Evolutionary conservation across 129 eudicot species (phyloP).

Genomic region (Artemisia annua): DNA sequence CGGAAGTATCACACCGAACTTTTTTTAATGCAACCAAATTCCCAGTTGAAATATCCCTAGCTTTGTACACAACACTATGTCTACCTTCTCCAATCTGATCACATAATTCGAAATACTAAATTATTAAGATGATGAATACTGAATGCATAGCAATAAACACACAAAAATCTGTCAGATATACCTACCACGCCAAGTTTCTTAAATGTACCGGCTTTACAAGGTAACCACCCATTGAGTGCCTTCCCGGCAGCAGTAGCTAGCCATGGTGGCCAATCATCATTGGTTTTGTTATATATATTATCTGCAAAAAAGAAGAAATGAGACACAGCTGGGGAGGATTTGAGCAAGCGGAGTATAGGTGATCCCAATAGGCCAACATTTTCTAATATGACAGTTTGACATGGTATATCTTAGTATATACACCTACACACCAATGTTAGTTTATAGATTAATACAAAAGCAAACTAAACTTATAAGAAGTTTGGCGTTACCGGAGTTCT

Average conservation of each 20-base stretch:
- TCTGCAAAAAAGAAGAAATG: neutral
- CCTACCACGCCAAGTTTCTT: neutral
- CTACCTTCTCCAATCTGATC: constrained; percentile 20
- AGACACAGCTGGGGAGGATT: neutral
- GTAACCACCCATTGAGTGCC: constrained; percentile 11
- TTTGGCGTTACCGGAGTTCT: neutral
- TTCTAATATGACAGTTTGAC: too few species aligned
- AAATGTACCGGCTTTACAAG: neutral
- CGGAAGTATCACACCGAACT: neutral
- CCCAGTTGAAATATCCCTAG: constrained; percentile 2
- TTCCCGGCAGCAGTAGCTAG: constrained; percentile 3
- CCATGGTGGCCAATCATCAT: constrained; percentile 5
- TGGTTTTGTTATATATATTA: neutral
- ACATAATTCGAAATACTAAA: neutral
- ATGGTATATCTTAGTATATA: too few species aligned
- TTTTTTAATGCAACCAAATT: constrained; percentile 3
- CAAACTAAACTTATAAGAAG: too few species aligned
- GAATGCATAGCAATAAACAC: neutral
- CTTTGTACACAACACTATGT: neutral
- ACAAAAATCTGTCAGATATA: neutral
- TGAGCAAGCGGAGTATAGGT: too few species aligned
- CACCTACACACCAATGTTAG: too few species aligned
- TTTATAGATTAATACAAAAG: too few species aligned
- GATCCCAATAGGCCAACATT: too few species aligned
- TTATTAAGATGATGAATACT: neutral